phyloP scores from a whole-genome alignment of 108 stramenopile genomes.

The Heterococcus sp. region DNA sequence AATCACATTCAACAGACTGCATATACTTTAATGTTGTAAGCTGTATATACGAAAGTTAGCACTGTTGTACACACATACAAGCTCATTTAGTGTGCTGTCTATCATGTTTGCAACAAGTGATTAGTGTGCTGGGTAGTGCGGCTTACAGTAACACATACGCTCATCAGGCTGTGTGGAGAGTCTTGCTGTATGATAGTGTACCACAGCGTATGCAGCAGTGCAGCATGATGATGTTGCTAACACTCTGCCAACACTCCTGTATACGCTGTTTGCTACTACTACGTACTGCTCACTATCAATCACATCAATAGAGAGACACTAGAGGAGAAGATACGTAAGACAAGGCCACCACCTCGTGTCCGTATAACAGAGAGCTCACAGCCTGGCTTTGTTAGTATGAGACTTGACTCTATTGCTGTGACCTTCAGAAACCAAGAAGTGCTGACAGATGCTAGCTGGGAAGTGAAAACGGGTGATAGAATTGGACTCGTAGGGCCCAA shows the following conservation, averaged over 20 bases:
- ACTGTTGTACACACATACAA: too few relatives aligned
- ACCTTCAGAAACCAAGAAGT: constrained; percentile 89
- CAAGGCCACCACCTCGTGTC: constrained; percentile 83
- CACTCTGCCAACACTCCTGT: too few relatives aligned
- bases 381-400: constrained; percentile 76
- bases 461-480: constrained; percentile 88
- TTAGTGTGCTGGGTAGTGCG: too few relatives aligned
- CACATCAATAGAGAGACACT: constrained; percentile 57
- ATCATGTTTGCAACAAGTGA: too few relatives aligned
- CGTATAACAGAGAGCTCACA: constrained; percentile 73
- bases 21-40: too few relatives aligned
- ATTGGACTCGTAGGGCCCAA: constrained; percentile 79
- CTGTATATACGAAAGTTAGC: too few relatives aligned
- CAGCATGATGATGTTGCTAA: too few relatives aligned
- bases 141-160: not conserved
- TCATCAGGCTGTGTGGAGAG: not conserved
- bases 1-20: too few relatives aligned
- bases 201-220: not conserved
- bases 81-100: too few relatives aligned
- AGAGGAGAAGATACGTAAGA: constrained; percentile 83
- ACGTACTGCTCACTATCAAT: not conserved
- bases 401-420: constrained; percentile 80
- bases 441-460: constrained; percentile 87
- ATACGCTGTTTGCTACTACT: too few relatives aligned
- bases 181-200: not conserved